Evolutionary conservation across 2,329 filamentous ascomycete genomes (phyloP).

Genomic region (Zymoseptoria pseudotritici): DNA sequence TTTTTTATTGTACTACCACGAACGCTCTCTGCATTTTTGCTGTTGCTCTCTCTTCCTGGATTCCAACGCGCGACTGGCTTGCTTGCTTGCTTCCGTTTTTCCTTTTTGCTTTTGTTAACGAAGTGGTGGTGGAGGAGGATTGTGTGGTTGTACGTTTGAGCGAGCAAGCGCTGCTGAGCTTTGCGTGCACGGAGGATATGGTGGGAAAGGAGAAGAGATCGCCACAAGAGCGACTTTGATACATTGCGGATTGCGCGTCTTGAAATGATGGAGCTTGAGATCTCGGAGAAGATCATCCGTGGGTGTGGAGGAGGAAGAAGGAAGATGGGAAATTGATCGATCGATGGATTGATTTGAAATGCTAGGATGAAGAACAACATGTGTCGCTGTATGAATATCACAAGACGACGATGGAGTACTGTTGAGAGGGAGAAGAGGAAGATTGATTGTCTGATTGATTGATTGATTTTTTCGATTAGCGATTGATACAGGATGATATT

Average conservation of each 20-base stretch:
- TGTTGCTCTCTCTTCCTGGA: neutral
- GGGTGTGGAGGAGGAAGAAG: neutral
- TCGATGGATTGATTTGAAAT: neutral
- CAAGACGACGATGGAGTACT: neutral
- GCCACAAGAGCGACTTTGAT: neutral
- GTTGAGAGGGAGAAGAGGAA: neutral
- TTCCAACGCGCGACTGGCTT: neutral
- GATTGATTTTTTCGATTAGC: neutral
- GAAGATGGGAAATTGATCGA: neutral
- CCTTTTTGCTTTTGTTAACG: neutral
- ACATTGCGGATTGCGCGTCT: neutral
- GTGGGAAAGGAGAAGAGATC: neutral
- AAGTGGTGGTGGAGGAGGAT: neutral
- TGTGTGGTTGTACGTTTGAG: neutral
- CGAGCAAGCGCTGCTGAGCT: neutral
- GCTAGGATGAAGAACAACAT: neutral
- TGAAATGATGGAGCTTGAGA: neutral
- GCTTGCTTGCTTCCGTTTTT: neutral
- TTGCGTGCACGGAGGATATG: neutral
- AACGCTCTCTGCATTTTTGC: no score
- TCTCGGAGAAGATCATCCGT: neutral
- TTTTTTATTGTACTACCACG: neutral
- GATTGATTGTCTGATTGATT: neutral
- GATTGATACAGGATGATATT: neutral
- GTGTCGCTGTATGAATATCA: neutral